Base-by-base conservation (phyloP, 2,329 filamentous ascomycete genomes). In the Pestalotiopsis sp. region DNA sequence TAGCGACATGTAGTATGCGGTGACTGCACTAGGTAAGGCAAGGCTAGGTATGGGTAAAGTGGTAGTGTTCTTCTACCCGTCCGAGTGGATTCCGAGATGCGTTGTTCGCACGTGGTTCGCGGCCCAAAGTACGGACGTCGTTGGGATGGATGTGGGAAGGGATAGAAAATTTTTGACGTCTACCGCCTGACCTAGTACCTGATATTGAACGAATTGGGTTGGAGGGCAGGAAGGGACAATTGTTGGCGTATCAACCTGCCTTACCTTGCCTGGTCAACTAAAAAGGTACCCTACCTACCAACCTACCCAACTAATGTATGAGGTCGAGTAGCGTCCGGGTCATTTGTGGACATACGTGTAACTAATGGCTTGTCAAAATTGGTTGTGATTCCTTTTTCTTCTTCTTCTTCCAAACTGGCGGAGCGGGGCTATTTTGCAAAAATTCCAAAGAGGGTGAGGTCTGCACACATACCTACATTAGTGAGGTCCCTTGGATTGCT, bases 21-120 rank as follows among this genome's bases (percentile, higher is more conserved):
- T 64, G 23, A 27, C 36, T 64, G n/a, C 12, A 60, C 23, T 25
- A 17, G 52, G 27, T 23, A 27, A 27, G 38, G 52, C 45, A n/a
- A 52, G 45, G 17, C 17, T 36, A 36, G 31, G 31, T 36, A 36
- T 45, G 17, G 39, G 41, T 45, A 41, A 17, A 45, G 41, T 45
- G 49, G 57, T 45, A 45, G 41, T 45, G 41, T 13, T 45, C 17
- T 45, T 45, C 45, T 52, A 52, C 14, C 45, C 45, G 45, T 52
- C 45, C 45, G 45, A 52, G 45, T 52, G 45, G 45, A 52, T 52
- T 5, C 20, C 45, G 45, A 52, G 45, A 52, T 52, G 45, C 45
- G 45, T 52, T 66, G 64, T 66, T 57, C 23, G 36, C 64, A 36
- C 52, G 64, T 66, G 64, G 64, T 60, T 66, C 64, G 64, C 64